Evolutionary conservation across 768 basidiomycete species (phyloP), one percentile per base, ranked within the genome.

Genomic region (Pholiota microspora): DNA sequence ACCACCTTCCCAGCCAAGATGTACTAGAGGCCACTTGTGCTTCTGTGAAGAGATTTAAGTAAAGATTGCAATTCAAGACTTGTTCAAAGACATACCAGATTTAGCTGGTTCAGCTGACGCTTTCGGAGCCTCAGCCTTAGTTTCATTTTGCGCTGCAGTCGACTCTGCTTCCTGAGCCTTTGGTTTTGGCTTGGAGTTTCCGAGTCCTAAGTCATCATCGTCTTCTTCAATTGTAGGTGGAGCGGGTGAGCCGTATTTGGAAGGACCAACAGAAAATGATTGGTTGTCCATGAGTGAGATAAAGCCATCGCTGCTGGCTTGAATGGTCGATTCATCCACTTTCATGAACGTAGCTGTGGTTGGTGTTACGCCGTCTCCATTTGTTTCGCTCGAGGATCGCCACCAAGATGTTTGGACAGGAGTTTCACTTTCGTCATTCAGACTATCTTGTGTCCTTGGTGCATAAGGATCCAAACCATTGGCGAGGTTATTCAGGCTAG

Each of bases 151-250:
- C 23, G 62, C 59, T 25, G 69, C 68, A 7, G 63, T 63, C 8
- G 57, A 58, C 32, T 62, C 60, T 32, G 68, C 67, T 35, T 72
- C 61, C 29, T 69, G 65, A 44, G 16, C 40, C 21, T 71, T 76
- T 45, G 64, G 63, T 64, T 71, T 79, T 16, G 59, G 67, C 45
- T 79, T 77, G 12, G 71, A 75, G 64, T 98, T 99, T 2, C 94
- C 93, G 57, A 98, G 79, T 0, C 97, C 97, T 48, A 99, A 79
- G 64, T 97, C 94, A 40, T 96, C 94, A 0, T 86, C 86, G 10
- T 88, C 88, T 1, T 89, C 89, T 7, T 84, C 83, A 7, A 54
- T 46, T 15, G 47, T 49, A 56, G 51, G 25, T 55, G 48, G 42
- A 47, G 54, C 49, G 6, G 48, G 28, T 46, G 62, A 58, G 54